phyloP scores from a whole-genome alignment of 441 rosid species.

The Populus hybrid region DNA sequence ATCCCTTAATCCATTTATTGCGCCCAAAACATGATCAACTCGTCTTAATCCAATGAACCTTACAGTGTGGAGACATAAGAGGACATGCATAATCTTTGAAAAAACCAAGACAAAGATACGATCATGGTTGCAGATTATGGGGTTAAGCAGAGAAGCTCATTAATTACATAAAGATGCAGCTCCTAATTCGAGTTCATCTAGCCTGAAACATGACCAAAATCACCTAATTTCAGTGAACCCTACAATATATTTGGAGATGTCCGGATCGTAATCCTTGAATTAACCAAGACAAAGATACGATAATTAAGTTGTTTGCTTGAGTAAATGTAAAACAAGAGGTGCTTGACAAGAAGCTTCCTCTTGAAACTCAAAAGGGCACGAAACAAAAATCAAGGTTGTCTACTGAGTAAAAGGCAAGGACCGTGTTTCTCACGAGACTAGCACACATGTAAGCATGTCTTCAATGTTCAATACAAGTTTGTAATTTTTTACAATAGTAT shows the following conservation, averaged over 20 bases:
- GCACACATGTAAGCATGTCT: conserved; percentile 58
- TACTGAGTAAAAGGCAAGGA: conserved; percentile 32
- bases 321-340: neutral
- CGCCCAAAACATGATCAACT: neutral
- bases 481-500: conserved; percentile 27
- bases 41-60: conserved; percentile 19
- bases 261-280: neutral
- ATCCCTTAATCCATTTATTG: neutral
- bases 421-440: conserved; percentile 43
- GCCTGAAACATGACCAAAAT: neutral
- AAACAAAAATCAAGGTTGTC: conserved; percentile 40
- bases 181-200: neutral
- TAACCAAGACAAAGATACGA: conserved; percentile 28
- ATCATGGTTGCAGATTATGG: neutral
- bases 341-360: conserved; percentile 8
- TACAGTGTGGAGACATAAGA: neutral
- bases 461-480: conserved; percentile 23
- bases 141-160: neutral
- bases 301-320: neutral
- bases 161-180: neutral
- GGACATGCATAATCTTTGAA: conserved; percentile 15
- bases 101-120: conserved; percentile 15
- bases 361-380: neutral
- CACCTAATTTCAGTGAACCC: neutral
- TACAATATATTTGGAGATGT: neutral